A percentile compares a stretch with the other conserved stretches of the same genome.
Conservation (phyloP, 768 basidiomycete species). For the Tricholoma sp. region DNA sequence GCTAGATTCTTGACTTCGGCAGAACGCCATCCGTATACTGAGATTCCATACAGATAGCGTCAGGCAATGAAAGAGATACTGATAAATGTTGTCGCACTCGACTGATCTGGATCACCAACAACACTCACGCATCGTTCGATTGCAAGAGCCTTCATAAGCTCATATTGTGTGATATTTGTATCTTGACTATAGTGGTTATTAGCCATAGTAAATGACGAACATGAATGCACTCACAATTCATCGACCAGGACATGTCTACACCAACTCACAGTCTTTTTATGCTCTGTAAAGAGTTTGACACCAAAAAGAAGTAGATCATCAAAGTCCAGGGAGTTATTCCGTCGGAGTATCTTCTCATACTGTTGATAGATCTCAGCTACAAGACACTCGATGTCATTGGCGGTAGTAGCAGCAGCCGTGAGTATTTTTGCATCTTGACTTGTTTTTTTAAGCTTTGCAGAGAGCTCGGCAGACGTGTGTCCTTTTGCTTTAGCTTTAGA, state of each 20-base stretch:
- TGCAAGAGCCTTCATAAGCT: conserved; percentile 68
- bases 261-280: conserved; percentile 47
- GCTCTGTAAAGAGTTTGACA: conserved; percentile 52
- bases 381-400: conserved; percentile 32
- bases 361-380: conserved; percentile 53
- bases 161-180: conserved; percentile 77
- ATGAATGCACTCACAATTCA: conserved; percentile 60
- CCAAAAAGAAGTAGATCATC: conserved; percentile 80
- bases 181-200: conserved; percentile 48
- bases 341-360: conserved; percentile 58
- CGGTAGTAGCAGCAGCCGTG: not conserved
- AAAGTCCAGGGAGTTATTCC: conserved; percentile 77
- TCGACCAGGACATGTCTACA: conserved; percentile 73
- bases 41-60: conserved; percentile 1
- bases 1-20: conserved; percentile 72
- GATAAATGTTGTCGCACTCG: conserved; percentile 37
- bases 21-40: conserved; percentile 84
- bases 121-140: conserved; percentile 60
- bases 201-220: not conserved
- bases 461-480: conserved; percentile 44
- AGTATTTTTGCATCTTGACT: conserved; percentile 11
- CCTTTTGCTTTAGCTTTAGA: conserved; percentile 75
- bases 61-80: not conserved
- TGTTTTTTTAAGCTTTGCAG: conserved; percentile 18
- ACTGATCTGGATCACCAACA: conserved; percentile 89